Evolutionary conservation across 106 monocot genomes (phyloP).

Genomic region (Vanilla planifolia): DNA sequence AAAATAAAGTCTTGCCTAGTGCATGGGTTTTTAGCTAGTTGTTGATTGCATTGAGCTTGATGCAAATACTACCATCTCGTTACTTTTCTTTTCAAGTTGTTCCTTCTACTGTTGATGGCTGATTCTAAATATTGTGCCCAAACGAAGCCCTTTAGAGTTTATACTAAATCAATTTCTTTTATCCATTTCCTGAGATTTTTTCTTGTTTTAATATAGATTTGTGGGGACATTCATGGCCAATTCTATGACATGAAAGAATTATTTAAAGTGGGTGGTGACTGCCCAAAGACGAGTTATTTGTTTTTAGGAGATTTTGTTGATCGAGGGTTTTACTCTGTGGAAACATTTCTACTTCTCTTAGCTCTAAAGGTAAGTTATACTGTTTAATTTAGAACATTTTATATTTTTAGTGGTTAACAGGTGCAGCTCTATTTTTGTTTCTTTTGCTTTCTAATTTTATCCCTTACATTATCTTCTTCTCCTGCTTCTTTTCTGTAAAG

Average conservation of each 20-base stretch:
- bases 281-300: slow-evolving; percentile 96
- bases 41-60: too few species aligned
- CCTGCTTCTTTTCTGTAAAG: not conserved
- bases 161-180: too few species aligned
- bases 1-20: too few species aligned
- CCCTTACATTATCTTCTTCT: not conserved
- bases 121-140: too few species aligned
- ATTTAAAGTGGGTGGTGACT: slow-evolving; percentile 93
- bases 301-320: slow-evolving; percentile 99
- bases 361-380: slow-evolving; percentile 71
- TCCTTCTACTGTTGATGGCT: too few species aligned
- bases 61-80: too few species aligned
- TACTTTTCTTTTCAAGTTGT: too few species aligned
- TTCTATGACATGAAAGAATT: slow-evolving; percentile 99
- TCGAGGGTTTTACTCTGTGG: slow-evolving; percentile 98
- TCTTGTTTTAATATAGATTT: slow-evolving; percentile 46
- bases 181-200: not conserved
- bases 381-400: not conserved
- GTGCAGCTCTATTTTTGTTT: too few species aligned
- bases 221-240: slow-evolving; percentile 98
- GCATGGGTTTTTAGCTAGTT: too few species aligned
- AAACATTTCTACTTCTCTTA: slow-evolving; percentile 90
- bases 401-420: not conserved
- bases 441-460: not conserved
- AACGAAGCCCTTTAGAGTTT: too few species aligned